A percentile compares a stretch with the other conserved stretches of the same genome.
Conservation (phyloP, 257 asterid species). For the Forsythia viridissima region DNA sequence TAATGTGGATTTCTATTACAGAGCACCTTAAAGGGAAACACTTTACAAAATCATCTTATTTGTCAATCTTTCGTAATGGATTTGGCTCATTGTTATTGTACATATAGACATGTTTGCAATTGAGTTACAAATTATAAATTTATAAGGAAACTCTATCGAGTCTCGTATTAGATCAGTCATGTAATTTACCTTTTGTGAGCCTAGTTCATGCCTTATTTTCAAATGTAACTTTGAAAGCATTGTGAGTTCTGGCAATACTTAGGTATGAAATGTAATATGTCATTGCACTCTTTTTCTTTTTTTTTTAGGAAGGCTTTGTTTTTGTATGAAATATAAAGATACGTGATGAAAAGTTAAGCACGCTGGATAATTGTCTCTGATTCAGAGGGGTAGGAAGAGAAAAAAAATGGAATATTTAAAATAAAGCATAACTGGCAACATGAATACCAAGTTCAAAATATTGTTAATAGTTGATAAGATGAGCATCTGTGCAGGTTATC, state of each 20-base stretch:
- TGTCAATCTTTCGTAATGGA: slow-evolving; percentile 1
- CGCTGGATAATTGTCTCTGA: not conserved
- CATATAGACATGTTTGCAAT: slow-evolving; percentile 4
- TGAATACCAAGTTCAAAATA: not conserved
- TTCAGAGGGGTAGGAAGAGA: not conserved
- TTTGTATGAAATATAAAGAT: not conserved
- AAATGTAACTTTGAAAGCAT: not conserved
- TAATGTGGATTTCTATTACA: slow-evolving; percentile 14
- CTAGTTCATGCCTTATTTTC: slow-evolving; percentile 3
- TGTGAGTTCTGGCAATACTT: too few relatives aligned
- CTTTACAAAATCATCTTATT: not conserved
- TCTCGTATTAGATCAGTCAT: not conserved
- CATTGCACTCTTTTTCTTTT: too few relatives aligned
- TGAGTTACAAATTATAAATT: not conserved
- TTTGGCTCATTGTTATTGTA: not conserved
- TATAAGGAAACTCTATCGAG: not conserved
- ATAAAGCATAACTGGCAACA: not conserved
- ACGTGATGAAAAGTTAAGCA: not conserved
- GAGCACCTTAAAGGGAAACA: slow-evolving; percentile 32
- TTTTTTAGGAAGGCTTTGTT: not conserved
- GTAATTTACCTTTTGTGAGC: not conserved
- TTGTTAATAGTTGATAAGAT: not conserved
- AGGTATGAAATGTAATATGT: too few relatives aligned
- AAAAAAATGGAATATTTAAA: not conserved
- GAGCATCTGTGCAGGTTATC: not conserved